phyloP scores from a whole-genome alignment of 257 asterid genomes.

The Cruciata laevipes region DNA sequence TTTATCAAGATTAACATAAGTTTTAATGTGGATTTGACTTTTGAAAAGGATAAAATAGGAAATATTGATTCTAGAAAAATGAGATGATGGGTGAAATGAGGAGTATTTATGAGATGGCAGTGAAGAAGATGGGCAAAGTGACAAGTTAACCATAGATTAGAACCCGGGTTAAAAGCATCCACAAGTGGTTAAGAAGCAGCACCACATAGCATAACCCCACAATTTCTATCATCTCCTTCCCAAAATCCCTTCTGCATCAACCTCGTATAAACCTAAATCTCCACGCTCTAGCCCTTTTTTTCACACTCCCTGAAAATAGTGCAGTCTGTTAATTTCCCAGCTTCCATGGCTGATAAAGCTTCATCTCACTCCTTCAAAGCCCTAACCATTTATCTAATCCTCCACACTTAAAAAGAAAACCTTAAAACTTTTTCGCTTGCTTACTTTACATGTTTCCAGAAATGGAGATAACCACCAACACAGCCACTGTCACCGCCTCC shows the following conservation, averaged over 20 bases:
- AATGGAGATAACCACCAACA: slow-evolving; percentile 46
- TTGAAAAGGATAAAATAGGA: no score
- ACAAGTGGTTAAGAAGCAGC: slow-evolving; percentile 50
- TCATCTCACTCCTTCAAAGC: slow-evolving; percentile 19
- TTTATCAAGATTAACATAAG: no score
- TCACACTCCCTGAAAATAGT: neutral
- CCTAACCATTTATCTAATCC: slow-evolving; percentile 27
- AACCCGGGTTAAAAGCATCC: slow-evolving; percentile 32
- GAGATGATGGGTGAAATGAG: no score
- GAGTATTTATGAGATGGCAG: slow-evolving; percentile 2
- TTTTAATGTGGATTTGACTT: no score
- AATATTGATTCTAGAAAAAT: no score
- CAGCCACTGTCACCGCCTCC: slow-evolving; percentile 18
- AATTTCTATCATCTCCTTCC: slow-evolving; percentile 40
- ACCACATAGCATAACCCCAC: slow-evolving; percentile 42
- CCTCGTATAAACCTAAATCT: slow-evolving; percentile 20
- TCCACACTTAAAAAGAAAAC: neutral
- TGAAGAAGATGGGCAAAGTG: neutral
- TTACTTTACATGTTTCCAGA: slow-evolving; percentile 28
- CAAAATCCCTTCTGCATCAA: neutral
- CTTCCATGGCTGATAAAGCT: slow-evolving; percentile 22
- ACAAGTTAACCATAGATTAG: slow-evolving; percentile 44
- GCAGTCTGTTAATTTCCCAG: neutral
- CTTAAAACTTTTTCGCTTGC: neutral
- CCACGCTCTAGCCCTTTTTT: neutral